Evolutionary conservation across 2,329 filamentous ascomycete genomes (phyloP).

Genomic region (Sporothrix humicola): DNA sequence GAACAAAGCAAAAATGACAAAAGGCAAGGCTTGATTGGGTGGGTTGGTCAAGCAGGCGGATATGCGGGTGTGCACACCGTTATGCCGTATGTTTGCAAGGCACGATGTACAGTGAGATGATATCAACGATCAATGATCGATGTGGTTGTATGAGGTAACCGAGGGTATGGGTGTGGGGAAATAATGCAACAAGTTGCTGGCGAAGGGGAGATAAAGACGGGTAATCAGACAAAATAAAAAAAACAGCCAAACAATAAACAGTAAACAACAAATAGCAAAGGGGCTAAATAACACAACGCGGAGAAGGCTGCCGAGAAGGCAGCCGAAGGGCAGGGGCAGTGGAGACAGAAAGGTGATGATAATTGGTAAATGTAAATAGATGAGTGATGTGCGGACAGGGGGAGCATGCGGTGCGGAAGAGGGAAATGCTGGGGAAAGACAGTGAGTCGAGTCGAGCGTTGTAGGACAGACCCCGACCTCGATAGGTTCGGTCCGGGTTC

Average conservation of each 20-base stretch:
- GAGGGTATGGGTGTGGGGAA: neutral
- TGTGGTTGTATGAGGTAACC: neutral
- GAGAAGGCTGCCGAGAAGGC: no score
- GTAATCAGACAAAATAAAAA: neutral
- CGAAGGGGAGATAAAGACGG: neutral
- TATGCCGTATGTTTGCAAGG: neutral
- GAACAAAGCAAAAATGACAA: neutral
- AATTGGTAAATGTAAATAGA: neutral
- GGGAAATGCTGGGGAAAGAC: neutral
- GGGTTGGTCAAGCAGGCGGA: neutral
- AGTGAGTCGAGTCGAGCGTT: no score
- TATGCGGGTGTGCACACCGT: neutral
- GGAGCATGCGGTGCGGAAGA: no score
- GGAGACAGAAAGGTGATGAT: neutral
- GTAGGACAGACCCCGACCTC: neutral
- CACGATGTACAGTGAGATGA: neutral
- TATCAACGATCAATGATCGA: neutral
- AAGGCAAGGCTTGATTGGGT: neutral
- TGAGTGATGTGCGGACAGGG: neutral
- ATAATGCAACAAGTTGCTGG: neutral
- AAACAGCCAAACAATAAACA: neutral
- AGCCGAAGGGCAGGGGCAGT: neutral
- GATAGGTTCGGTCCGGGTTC: slow-evolving; percentile 9
- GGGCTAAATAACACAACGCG: no score
- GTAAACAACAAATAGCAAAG: neutral